Conservation (phyloP, 495 filamentous ascomycete species). For the Haplographium delicatum region DNA sequence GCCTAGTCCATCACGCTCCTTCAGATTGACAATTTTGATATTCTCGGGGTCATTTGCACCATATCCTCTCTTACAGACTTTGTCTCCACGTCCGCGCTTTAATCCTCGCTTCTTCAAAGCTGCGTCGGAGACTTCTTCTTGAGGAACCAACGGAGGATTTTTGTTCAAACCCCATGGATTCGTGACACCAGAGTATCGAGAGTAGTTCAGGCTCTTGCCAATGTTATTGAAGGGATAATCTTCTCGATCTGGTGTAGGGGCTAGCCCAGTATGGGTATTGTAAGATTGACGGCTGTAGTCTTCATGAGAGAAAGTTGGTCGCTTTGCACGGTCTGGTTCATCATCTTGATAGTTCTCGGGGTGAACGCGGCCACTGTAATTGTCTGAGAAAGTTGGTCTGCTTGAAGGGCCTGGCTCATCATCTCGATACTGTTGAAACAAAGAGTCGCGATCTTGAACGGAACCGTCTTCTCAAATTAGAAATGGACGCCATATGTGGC, state of each 20-base stretch:
- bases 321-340: too few relatives aligned
- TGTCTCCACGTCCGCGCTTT: not conserved
- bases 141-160: not conserved
- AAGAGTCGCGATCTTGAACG: too few relatives aligned
- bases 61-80: slow-evolving; percentile 13
- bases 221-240: slow-evolving; percentile 1
- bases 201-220: not conserved
- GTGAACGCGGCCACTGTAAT: too few relatives aligned
- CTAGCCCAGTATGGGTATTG: too few relatives aligned
- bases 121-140: slow-evolving; percentile 15
- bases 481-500: too few relatives aligned
- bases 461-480: too few relatives aligned
- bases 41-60: slow-evolving; percentile 28
- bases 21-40: slow-evolving; percentile 20
- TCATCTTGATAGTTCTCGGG: too few relatives aligned
- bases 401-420: too few relatives aligned
- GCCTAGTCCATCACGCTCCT: slow-evolving; percentile 4
- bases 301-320: too few relatives aligned
- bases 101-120: slow-evolving; percentile 18
- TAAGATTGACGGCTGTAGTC: too few relatives aligned
- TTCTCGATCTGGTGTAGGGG: not conserved
- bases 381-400: too few relatives aligned
- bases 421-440: too few relatives aligned
- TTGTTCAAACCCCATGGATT: slow-evolving; percentile 7
- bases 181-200: slow-evolving; percentile 4